Evolutionary conservation across 1,139 yeast genomes (phyloP), one percentile per base, ranked within the genome.

Genomic region (Taphrina flavorubra): DNA sequence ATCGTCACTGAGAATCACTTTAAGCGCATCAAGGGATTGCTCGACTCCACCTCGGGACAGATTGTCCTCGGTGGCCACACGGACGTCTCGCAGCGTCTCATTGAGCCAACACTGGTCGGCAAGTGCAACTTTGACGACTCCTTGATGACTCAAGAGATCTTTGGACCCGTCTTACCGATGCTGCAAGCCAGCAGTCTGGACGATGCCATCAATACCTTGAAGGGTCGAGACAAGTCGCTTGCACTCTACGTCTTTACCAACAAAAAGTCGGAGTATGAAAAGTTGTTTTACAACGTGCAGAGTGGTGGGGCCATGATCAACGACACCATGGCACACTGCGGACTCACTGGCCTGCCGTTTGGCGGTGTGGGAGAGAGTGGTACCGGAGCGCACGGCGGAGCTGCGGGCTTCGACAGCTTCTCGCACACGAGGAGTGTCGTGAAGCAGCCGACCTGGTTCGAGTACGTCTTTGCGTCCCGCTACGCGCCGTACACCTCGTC

Each of bases 321-420:
- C 76, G 97, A 92, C 72, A 83, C 87, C 0, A 70, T 91, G 69
- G 73, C 90, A 75, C 97, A 92, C 72, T 92, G 85, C 57, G 92
- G 85, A 0, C 82, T 90, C 70, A 73, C 82, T n/a, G 83, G 83
- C 70, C 85, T 91, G 6, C 98, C 98, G 40, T 92, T 94, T 79
- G 98, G 98, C 53, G 99, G 99, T 49, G 79, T 92, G 70, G 97
- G 98, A 20, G 77, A 79, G 40, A 90, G 97, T 0, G 99, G 99
- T 0, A 79, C 81, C 69, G 84, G 87, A 42, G 73, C 76, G 6
- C 92, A 92, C 79, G 97, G 92, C 75, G 97, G 97, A 5, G 79
- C 79, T 71, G 83, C 80, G 76, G 90, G 96, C 0, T 88, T 87
- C 79, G 83, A 85, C 69, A 81, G 88, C 16, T 92, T 92, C 75